Base-by-base conservation (phyloP, 768 basidiomycete genomes). In the Amanita phalloides region DNA sequence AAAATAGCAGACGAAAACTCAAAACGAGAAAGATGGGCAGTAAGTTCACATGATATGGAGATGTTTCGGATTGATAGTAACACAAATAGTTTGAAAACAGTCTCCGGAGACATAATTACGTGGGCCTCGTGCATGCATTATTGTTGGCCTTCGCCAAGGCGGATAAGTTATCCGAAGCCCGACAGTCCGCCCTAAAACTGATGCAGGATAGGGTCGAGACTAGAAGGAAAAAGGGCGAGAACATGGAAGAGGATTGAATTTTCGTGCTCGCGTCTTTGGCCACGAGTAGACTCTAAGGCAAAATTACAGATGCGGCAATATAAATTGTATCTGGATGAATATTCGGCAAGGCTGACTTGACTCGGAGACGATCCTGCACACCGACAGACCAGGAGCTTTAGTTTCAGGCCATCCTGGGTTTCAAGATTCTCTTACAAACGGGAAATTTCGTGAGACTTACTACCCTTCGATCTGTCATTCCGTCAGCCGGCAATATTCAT, bases 101-200 rank as follows among this genome's bases (percentile, higher is more conserved):
- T 55, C 72, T 92, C 36, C 80, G 91, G 37, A 74, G 82, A 58
- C 91, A 94, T 61, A 95, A 94, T 58, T 86, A 92, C 63, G 75
- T 92, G 44, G 88, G 92, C 32, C 71, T 92, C 20, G 80, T 82
- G 4, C 84, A 91, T 61, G 82, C 79, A 0, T 68, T 93, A 30
- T 66, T 89, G n/a, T 64, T 78, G 17, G 82, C 79, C 9, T 72
- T 94, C 20, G 90, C 88, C 8, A 86, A 84, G 62, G 75, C 76
- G 6, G 85, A 82, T 3, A 75, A 72, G 54, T 68, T 92, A 28
- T 70, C 76, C 20, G 62, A 71, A 2, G 82, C 76, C 0, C 71
- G 76, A 53, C 71, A 70, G 52, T 62, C 61, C 20, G 77, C 78
- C 7, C 72, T 67, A 55, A 66, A 65, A 51, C 55, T 61, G 23